phyloP scores from a whole-genome alignment of 2,329 filamentous ascomycete genomes.

The Coniochaeta sp. region DNA sequence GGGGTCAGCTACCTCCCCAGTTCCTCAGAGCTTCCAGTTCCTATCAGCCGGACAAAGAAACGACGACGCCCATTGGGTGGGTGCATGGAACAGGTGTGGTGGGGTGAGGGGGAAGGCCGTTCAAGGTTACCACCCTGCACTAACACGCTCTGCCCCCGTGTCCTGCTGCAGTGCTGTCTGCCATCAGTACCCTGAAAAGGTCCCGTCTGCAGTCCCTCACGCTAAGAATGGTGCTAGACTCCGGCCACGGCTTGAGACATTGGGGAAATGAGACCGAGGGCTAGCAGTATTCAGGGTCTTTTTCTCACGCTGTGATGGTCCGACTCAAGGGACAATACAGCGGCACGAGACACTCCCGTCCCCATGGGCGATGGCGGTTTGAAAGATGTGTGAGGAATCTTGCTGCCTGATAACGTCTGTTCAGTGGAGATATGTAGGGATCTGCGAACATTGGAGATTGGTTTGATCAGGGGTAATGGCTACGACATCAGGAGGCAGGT shows the following conservation, averaged over 20 bases:
- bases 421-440: background rate
- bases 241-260: background rate
- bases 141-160: background rate
- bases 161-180: background rate
- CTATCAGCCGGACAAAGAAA: constrained; percentile 1
- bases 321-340: background rate
- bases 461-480: background rate
- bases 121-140: constrained; percentile 1
- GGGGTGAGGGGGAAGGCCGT: constrained; percentile 1
- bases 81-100: background rate
- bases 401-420: background rate
- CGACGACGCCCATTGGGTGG: background rate
- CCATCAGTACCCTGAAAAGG: too few relatives aligned
- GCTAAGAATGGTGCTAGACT: background rate
- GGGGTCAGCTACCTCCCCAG: constrained; percentile 1
- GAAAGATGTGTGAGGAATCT: background rate
- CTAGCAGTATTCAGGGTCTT: constrained; percentile 1
- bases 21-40: background rate
- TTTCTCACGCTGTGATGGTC: background rate
- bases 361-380: background rate
- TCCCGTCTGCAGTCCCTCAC: background rate
- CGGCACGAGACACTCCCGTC: background rate
- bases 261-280: constrained; percentile 1
- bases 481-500: background rate
- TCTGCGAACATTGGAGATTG: background rate